Percentiles rank a stretch among this genome's conserved stretches.
Conservation (phyloP, 345 rosid genomes). For the Draba incana region DNA sequence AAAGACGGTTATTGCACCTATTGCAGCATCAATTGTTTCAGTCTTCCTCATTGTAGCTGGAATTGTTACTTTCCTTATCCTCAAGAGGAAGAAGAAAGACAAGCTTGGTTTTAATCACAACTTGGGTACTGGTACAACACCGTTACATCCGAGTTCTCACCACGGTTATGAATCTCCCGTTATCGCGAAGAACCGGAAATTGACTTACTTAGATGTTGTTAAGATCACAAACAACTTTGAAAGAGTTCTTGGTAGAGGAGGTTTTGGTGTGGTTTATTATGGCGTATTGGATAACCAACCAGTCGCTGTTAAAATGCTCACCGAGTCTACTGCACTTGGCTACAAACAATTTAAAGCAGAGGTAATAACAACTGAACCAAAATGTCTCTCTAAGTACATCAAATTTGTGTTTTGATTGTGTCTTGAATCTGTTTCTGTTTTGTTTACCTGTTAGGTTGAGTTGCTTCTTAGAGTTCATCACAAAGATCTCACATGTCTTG, state of each 20-base stretch:
- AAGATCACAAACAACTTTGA: conserved; percentile 51
- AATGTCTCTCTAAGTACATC: neutral
- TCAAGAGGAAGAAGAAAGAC: conserved; percentile 36
- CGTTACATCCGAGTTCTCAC: conserved; percentile 35
- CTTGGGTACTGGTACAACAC: conserved; percentile 42
- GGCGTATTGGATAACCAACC: conserved; percentile 40
- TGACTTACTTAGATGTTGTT: conserved; percentile 43
- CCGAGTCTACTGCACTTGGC: conserved; percentile 41
- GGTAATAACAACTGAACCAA: conserved; percentile 26
- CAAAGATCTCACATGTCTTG: conserved; percentile 49
- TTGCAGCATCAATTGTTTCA: conserved; percentile 34
- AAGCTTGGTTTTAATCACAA: conserved; percentile 25
- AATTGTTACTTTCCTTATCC: conserved; percentile 17
- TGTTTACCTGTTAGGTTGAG: conserved; percentile 40
- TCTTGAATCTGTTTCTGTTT: conserved; percentile 14
- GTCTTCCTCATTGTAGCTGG: conserved; percentile 34
- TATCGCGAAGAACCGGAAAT: conserved; percentile 36
- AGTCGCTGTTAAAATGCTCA: conserved; percentile 52
- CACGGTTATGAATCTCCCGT: conserved; percentile 35
- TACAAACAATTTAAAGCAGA: conserved; percentile 47
- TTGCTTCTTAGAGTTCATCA: conserved; percentile 52
- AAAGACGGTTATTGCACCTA: conserved; percentile 25
- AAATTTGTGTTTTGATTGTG: conserved; percentile 1
- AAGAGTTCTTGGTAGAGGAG: conserved; percentile 52
- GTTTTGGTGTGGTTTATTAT: conserved; percentile 53